A percentile compares a stretch with the other conserved stretches of the same genome.
Conservation (phyloP, 176 grass and related monocot species). For the Oropetium thomaeum region DNA sequence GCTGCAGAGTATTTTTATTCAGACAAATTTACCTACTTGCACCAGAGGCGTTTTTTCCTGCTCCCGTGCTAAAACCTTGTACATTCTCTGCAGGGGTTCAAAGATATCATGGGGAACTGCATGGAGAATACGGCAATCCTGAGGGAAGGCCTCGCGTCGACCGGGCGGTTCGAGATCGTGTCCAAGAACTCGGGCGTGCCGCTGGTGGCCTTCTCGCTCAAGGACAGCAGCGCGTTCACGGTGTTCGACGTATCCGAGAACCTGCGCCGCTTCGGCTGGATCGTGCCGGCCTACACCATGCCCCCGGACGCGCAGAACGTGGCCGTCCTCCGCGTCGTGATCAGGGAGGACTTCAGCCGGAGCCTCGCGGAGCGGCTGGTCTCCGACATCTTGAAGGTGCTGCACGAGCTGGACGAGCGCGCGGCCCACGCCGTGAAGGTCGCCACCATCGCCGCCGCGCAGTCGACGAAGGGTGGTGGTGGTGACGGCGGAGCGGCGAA, state of each 20-base stretch:
- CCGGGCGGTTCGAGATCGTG: conserved; percentile 52
- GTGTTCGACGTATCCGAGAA: conserved; percentile 67
- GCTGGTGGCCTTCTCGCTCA: conserved; percentile 67
- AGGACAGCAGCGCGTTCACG: conserved; percentile 45
- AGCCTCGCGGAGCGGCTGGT: conserved; percentile 61
- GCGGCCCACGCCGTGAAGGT: conserved; percentile 13
- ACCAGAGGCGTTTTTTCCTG: too few species aligned
- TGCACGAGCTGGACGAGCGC: conserved; percentile 54
- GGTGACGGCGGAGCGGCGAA: background rate
- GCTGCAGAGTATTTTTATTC: background rate
- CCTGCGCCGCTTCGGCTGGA: conserved; percentile 75
- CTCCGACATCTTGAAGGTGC: conserved; percentile 42
- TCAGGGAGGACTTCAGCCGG: conserved; percentile 85
- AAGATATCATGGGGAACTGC: conserved; percentile 79
- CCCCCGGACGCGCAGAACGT: conserved; percentile 63
- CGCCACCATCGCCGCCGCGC: background rate
- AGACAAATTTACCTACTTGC: too few species aligned
- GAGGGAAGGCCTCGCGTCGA: conserved; percentile 46
- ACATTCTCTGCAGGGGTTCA: conserved; percentile 65
- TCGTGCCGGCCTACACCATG: conserved; percentile 90
- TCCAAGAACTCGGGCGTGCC: conserved; percentile 80
- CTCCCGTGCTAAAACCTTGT: too few species aligned
- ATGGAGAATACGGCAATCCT: conserved; percentile 44
- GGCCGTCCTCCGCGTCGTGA: conserved; percentile 67
- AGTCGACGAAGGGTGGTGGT: background rate